Conservation (phyloP, 148 eudicot genomes). For the Dianthus caryophyllus region DNA sequence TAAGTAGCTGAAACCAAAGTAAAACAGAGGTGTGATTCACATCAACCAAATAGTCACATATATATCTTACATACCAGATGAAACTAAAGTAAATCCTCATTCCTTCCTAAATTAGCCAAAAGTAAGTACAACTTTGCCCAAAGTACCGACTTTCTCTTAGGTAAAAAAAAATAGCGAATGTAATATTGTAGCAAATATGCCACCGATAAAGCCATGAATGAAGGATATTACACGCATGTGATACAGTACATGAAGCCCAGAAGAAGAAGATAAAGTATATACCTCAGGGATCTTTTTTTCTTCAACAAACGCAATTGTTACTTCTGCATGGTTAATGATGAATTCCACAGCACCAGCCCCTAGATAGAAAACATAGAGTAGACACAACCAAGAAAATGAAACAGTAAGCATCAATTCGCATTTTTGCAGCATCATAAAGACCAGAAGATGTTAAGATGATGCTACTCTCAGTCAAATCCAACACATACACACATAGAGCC, state of each 20-base stretch:
- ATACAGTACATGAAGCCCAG: neutral
- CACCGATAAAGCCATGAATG: neutral
- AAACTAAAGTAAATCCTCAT: neutral
- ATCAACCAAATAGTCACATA: conserved; percentile 8
- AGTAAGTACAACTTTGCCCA: neutral
- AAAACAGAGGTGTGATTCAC: neutral
- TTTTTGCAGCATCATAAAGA: conserved; percentile 7
- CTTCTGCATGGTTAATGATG: conserved; percentile 83
- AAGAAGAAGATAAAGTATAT: neutral
- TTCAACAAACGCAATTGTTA: conserved; percentile 82
- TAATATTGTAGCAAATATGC: neutral
- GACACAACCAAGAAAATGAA: neutral
- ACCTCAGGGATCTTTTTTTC: conserved; percentile 96
- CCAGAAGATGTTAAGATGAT: neutral
- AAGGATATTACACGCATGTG: neutral
- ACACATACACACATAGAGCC: too few relatives aligned
- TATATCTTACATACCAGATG: neutral
- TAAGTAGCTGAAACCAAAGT: conserved; percentile 62
- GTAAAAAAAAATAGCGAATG: neutral
- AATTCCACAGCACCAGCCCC: conserved; percentile 98
- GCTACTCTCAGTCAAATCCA: neutral
- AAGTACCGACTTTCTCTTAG: neutral
- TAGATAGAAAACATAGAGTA: conserved; percentile 24
- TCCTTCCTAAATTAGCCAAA: neutral
- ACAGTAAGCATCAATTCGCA: neutral